phyloP scores from a whole-genome alignment of 164 flowering plant genomes.

The Aristolochia californica region DNA sequence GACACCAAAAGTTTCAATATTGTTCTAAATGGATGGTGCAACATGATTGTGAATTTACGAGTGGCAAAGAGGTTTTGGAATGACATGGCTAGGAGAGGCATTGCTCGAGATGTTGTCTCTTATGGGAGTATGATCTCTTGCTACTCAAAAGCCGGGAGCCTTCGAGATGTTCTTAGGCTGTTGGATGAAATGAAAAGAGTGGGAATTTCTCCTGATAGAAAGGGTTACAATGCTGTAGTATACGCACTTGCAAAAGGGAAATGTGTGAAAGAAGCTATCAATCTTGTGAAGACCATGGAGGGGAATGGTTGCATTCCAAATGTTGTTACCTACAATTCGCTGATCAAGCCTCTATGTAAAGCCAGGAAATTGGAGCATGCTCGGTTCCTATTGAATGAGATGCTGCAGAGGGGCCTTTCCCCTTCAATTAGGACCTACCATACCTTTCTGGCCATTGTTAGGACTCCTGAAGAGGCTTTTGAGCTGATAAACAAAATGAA shows the following conservation, averaged over 20 bases:
- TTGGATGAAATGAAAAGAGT: conserved; percentile 52
- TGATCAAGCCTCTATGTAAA: conserved; percentile 67
- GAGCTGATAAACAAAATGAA: conserved; percentile 58
- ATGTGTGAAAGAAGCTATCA: conserved; percentile 45
- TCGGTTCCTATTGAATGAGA: conserved; percentile 40
- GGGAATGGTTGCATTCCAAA: conserved; percentile 49
- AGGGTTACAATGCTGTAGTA: conserved; percentile 70
- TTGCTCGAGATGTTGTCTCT: conserved; percentile 51
- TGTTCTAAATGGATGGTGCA: conserved; percentile 84
- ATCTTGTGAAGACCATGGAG: conserved; percentile 59
- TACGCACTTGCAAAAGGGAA: conserved; percentile 66
- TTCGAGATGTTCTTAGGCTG: conserved; percentile 41
- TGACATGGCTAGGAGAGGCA: conserved; percentile 54
- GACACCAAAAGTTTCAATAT: conserved; percentile 79
- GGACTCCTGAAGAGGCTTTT: conserved; percentile 58
- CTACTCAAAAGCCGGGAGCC: conserved; percentile 40
- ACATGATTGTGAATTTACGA: conserved; percentile 37
- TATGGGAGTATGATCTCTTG: conserved; percentile 61
- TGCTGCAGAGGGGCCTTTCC: conserved; percentile 38
- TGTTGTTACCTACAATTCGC: conserved; percentile 57
- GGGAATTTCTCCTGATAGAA: conserved; percentile 54
- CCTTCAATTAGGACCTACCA: conserved; percentile 67
- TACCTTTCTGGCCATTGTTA: conserved; percentile 45
- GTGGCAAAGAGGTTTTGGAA: conserved; percentile 68
- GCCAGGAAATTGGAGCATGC: conserved; percentile 47